Conservation (phyloP, 2,329 filamentous ascomycete species). For the Blumeria graminis region DNA sequence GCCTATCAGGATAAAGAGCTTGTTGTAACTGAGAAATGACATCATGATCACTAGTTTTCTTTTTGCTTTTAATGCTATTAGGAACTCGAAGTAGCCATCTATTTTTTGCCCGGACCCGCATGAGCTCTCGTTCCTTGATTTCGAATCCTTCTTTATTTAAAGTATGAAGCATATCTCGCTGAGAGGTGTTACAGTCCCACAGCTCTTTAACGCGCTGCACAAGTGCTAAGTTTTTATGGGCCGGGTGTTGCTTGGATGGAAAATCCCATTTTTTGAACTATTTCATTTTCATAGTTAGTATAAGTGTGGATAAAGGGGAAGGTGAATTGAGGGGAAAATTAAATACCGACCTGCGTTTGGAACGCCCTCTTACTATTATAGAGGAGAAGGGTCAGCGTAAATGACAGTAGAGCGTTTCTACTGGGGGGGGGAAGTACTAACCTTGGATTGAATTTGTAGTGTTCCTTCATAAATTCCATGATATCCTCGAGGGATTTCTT, state of each 20-base stretch:
- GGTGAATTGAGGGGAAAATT: neutral
- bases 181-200: conserved; percentile 50
- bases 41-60: conserved; percentile 14
- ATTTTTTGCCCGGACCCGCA: conserved; percentile 43
- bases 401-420: conserved; percentile 4
- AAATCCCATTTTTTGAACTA: conserved; percentile 46
- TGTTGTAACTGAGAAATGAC: conserved; percentile 15
- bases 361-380: conserved; percentile 44
- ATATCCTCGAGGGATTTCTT: conserved; percentile 50
- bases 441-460: conserved; percentile 47
- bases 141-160: conserved; percentile 49
- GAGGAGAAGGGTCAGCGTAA: conserved; percentile 5
- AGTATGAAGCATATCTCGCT: conserved; percentile 48
- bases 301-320: neutral
- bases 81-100: conserved; percentile 39
- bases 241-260: conserved; percentile 46
- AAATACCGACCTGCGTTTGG: conserved; percentile 29
- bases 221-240: conserved; percentile 42
- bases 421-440: conserved; percentile 17
- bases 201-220: conserved; percentile 48
- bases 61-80: conserved; percentile 28
- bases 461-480: conserved; percentile 41
- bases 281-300: neutral
- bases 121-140: conserved; percentile 46
- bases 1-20: conserved; percentile 14